Evolutionary conservation across 371 early-diverging fungal genomes (phyloP).

Genomic region (Mucor plumbeus): DNA sequence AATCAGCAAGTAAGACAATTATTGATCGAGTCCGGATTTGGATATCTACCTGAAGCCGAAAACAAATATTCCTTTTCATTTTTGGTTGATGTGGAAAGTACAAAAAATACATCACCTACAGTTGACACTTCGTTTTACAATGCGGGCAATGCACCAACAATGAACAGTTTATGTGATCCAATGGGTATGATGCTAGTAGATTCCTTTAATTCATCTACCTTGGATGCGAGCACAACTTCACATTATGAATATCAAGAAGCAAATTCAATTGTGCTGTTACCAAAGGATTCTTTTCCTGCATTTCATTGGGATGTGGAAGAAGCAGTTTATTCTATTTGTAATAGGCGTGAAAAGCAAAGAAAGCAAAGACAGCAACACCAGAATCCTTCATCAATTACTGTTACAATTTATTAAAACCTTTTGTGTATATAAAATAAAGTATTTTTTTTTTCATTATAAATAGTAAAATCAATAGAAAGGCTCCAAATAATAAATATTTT

Average conservation of each 20-base stretch:
- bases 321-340: conserved; percentile 15
- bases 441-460: no score
- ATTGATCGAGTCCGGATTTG: conserved; percentile 42
- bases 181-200: conserved; percentile 1
- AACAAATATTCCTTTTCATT: neutral
- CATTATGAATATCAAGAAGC: neutral
- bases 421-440: neutral
- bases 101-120: neutral
- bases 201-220: neutral
- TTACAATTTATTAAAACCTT: neutral
- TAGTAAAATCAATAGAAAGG: no score
- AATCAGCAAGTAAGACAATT: conserved; percentile 30
- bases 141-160: neutral
- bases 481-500: no score
- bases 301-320: conserved; percentile 27
- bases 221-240: neutral
- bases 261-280: neutral
- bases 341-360: neutral
- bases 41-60: conserved; percentile 14
- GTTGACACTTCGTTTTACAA: neutral
- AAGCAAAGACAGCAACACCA: neutral
- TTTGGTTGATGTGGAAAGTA: conserved; percentile 9
- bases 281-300: conserved; percentile 16
- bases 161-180: conserved; percentile 6
- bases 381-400: neutral